A percentile compares a stretch with the other conserved stretches of the same genome.
Evolutionary conservation across 139 green algal genomes (phyloP).

Genomic region (Ostreobium quekettii): DNA sequence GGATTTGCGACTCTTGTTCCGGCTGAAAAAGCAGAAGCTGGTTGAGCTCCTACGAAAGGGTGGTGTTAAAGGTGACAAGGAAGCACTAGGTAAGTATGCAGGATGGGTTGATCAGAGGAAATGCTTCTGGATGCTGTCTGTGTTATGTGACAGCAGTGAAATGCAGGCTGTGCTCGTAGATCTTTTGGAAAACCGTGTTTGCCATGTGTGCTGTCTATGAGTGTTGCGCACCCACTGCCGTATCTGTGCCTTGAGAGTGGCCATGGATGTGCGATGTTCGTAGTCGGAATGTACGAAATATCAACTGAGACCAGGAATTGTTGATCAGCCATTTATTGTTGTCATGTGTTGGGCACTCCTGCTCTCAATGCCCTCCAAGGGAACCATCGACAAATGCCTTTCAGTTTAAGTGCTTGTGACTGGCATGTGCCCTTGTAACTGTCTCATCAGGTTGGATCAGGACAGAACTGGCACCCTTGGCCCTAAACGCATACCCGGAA

Average conservation of each 20-base stretch:
- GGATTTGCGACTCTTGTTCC: constrained; percentile 48
- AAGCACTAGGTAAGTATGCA: constrained; percentile 25
- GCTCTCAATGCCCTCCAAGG: too few relatives aligned
- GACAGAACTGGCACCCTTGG: constrained; percentile 45
- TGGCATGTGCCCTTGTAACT: too few relatives aligned
- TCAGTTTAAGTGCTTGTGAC: too few relatives aligned
- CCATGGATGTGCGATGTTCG: too few relatives aligned
- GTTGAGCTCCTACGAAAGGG: constrained; percentile 41
- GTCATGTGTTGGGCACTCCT: too few relatives aligned
- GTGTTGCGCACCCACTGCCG: background rate
- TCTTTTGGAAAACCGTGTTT: too few relatives aligned
- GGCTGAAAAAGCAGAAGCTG: constrained; percentile 44
- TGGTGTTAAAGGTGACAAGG: constrained; percentile 13
- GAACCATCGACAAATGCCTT: too few relatives aligned
- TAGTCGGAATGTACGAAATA: too few relatives aligned
- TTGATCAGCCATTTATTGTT: too few relatives aligned
- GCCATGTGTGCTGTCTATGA: too few relatives aligned
- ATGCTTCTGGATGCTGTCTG: background rate
- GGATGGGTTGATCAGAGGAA: background rate
- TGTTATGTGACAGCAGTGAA: background rate
- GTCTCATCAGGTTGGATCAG: constrained; percentile 34
- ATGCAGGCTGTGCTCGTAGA: background rate
- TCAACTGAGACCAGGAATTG: too few relatives aligned
- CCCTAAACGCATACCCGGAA: constrained; percentile 58
- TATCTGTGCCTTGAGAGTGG: background rate